phyloP scores from a whole-genome alignment of 331 rosid species.

The Acacia pycnantha region DNA sequence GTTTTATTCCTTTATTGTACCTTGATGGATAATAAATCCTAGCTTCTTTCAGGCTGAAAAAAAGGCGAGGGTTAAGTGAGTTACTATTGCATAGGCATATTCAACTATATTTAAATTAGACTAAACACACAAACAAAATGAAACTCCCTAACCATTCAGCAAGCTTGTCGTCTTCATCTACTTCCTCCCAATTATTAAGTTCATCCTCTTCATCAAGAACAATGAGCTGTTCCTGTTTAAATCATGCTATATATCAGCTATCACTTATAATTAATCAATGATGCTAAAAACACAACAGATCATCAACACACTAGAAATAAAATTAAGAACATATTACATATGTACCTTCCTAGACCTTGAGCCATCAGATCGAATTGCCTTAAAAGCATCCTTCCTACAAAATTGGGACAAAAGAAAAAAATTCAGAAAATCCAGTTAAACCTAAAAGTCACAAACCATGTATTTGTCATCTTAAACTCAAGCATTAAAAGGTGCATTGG shows the following conservation, averaged over 20 bases:
- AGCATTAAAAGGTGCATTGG: conserved; percentile 3
- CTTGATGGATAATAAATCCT: conserved; percentile 88
- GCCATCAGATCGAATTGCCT: conserved; percentile 31
- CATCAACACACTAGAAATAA: conserved; percentile 23
- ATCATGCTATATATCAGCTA: conserved; percentile 24
- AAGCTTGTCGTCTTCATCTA: conserved; percentile 45
- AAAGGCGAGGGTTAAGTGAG: conserved; percentile 16
- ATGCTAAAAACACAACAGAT: conserved; percentile 19
- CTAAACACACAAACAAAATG: conserved; percentile 2
- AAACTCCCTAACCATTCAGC: conserved; percentile 50
- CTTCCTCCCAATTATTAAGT: conserved; percentile 36
- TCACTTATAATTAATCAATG: background rate
- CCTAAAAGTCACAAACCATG: conserved; percentile 21
- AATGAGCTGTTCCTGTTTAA: conserved; percentile 60
- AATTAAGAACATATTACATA: conserved; percentile 11
- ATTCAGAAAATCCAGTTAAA: conserved; percentile 25
- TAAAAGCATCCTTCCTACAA: conserved; percentile 45
- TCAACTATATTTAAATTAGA: background rate
- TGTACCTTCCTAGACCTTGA: conserved; percentile 55
- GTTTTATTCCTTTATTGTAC: conserved; percentile 38
- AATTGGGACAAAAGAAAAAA: conserved; percentile 17
- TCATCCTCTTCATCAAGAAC: conserved; percentile 75
- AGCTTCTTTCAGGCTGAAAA: conserved; percentile 72
- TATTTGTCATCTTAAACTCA: conserved; percentile 17
- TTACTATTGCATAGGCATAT: conserved; percentile 19